Base-by-base conservation (phyloP, 2,329 filamentous ascomycete species). In the Fusarium nurragi region DNA sequence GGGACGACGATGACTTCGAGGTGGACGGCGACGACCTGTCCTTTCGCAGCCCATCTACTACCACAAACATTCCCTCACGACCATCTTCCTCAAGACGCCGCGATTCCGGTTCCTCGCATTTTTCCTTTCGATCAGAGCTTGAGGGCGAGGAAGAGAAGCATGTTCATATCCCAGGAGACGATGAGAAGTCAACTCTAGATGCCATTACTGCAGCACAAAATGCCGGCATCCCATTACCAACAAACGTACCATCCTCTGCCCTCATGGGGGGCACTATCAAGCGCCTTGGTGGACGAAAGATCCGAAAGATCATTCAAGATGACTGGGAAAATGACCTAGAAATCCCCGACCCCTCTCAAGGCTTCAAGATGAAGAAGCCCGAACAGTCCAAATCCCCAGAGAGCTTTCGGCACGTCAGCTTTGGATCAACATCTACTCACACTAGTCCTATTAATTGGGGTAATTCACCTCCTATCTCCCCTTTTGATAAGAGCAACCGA, bases 231-330 rank as follows among this genome's bases (percentile, higher is more conserved):
- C 94, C 95, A 8, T 87, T 98, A 54, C 95, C 95, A 25, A 83
- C 87, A 48, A 94, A 94, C 74, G 88, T 98, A 28, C 93, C 94
- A 2, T 88, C 91, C 26, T 97, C 94, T 19, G 95, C 95, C 26
- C 82, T 99, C 38, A 86, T 95, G 75, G 94, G 94, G 50, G 95
- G 95, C 49, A 94, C 93, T 11, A 98, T 98, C 74, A 97, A 96
- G 80, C 86, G 94, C 69, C 83, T 98, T 30, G 94, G 94, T 46
- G 88, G 88, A 58, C 86, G 87, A 68, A 93, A 90, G 71, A 83
- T 90, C 19, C 89, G 88, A 72, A 90, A 87, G 72, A 87, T 89
- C 37, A 86, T 92, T 58, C 88, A 91, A 64, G 90, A 93, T 70
- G 91, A 94, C 75, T 94, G 92, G 89, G 89, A 88, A 61, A 90